These are phyloP conservation scores for Scortechinia acanthostroma DNA, from an alignment of 2,329 filamentous ascomycete species.

Conservation along the genomic window DNA sequence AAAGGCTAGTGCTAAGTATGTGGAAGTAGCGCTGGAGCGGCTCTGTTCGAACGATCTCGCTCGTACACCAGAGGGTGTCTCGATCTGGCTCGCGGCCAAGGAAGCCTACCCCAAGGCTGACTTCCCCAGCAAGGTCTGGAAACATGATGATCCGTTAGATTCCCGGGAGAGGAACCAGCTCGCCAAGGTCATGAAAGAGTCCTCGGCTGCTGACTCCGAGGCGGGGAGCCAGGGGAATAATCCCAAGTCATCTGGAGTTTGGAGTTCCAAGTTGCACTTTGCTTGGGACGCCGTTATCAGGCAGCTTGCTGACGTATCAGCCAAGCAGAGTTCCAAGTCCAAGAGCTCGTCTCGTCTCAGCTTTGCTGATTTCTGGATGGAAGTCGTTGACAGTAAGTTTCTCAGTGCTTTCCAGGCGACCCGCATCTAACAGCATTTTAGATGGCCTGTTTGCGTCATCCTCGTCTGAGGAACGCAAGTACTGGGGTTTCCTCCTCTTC, in stretches of 20 bases:
- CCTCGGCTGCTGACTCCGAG: constrained; percentile 20
- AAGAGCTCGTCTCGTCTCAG: not conserved
- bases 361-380: constrained; percentile 54
- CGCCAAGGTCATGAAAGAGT: constrained; percentile 51
- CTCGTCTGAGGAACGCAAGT: constrained; percentile 57
- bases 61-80: constrained; percentile 57
- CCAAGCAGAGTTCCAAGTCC: not conserved
- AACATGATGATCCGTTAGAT: constrained; percentile 46
- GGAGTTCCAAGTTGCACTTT: constrained; percentile 49
- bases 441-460: constrained; percentile 50
- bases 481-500: constrained; percentile 56
- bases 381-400: constrained; percentile 50
- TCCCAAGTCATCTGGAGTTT: constrained; percentile 35
- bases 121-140: constrained; percentile 7
- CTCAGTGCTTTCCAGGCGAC: constrained; percentile 1
- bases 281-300: constrained; percentile 52
- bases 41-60: constrained; percentile 40
- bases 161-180: constrained; percentile 41
- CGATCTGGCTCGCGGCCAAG: constrained; percentile 50
- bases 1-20: constrained; percentile 22
- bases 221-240: constrained; percentile 11
- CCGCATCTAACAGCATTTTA: constrained; percentile 12
- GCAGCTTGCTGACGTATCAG: too few species aligned
- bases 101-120: constrained; percentile 6
- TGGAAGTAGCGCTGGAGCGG: constrained; percentile 32